phyloP scores from a whole-genome alignment of 495 filamentous ascomycete genomes.

The Glonium stellatum region DNA sequence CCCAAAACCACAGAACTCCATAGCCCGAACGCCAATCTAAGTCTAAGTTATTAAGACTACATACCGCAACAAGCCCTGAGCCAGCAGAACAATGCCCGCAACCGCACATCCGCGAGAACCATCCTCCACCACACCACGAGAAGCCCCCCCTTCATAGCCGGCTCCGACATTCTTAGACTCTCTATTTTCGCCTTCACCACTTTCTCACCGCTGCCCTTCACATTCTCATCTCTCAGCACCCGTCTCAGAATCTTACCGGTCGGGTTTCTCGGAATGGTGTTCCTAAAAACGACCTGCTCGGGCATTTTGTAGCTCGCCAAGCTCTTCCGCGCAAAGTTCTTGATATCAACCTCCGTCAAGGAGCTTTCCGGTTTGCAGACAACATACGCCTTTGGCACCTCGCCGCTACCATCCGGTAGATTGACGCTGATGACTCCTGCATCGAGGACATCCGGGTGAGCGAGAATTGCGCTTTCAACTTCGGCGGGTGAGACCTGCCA shows the following conservation, averaged over 20 bases:
- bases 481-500: conserved; percentile 82
- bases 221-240: no score
- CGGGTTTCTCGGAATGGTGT: conserved; percentile 64
- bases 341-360: conserved; percentile 51
- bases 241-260: conserved; percentile 73
- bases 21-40: no score
- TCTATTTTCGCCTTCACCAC: no score
- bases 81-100: no score
- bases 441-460: conserved; percentile 60
- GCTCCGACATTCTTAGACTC: no score
- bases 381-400: conserved; percentile 63
- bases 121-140: no score
- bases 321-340: conserved; percentile 53
- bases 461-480: conserved; percentile 65
- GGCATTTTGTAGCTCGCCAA: conserved; percentile 60
- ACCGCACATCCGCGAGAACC: no score
- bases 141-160: no score
- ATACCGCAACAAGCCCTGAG: no score
- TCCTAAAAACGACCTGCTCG: conserved; percentile 60
- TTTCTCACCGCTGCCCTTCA: no score
- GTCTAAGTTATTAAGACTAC: no score
- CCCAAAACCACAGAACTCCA: no score
- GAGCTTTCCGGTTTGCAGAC: conserved; percentile 44
- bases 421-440: conserved; percentile 66
- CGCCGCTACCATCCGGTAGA: conserved; percentile 22